phyloP scores from a whole-genome alignment of 768 basidiomycete genomes.

The Sporobolomyces phaffii region DNA sequence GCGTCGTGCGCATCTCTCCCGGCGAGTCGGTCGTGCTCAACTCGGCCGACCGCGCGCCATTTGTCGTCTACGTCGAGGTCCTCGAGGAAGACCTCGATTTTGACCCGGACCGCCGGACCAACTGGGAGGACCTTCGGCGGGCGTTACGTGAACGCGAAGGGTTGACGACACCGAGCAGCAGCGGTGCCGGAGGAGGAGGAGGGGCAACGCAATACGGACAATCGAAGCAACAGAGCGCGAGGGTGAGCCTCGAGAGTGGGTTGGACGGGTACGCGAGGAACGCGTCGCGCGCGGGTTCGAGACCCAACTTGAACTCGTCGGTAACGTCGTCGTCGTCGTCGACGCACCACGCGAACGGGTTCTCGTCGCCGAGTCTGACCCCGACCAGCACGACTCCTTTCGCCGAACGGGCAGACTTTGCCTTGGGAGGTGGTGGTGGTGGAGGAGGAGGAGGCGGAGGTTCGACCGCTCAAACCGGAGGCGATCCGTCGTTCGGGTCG shows the following conservation, averaged over 20 bases:
- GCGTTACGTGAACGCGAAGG: conserved; percentile 49
- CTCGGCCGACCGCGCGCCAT: conserved; percentile 93
- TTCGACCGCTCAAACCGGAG: too few relatives aligned
- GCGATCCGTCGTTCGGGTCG: conserved; percentile 35
- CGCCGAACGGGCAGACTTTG: conserved; percentile 30
- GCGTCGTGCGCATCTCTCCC: conserved; percentile 93
- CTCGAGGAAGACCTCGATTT: conserved; percentile 86
- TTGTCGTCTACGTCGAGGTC: conserved; percentile 84
- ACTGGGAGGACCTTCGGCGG: conserved; percentile 70
- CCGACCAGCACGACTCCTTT: conserved; percentile 18
- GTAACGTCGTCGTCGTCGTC: neutral
- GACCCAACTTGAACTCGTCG: neutral
- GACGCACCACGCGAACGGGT: neutral
- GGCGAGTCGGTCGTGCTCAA: conserved; percentile 97
- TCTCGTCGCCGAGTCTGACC: neutral
- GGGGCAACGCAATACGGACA: conserved; percentile 39
- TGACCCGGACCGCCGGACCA: conserved; percentile 71
- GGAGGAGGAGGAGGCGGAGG: too few relatives aligned
- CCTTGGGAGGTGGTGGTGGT: conserved; percentile 37
- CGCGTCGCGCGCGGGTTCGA: neutral
- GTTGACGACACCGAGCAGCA: neutral
- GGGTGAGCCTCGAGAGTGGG: conserved; percentile 24
- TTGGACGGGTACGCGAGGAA: conserved; percentile 1
- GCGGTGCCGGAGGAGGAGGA: neutral
- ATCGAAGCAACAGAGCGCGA: neutral